phyloP scores from a whole-genome alignment of 306 rosid genomes.

The Abrus pulchellus region DNA sequence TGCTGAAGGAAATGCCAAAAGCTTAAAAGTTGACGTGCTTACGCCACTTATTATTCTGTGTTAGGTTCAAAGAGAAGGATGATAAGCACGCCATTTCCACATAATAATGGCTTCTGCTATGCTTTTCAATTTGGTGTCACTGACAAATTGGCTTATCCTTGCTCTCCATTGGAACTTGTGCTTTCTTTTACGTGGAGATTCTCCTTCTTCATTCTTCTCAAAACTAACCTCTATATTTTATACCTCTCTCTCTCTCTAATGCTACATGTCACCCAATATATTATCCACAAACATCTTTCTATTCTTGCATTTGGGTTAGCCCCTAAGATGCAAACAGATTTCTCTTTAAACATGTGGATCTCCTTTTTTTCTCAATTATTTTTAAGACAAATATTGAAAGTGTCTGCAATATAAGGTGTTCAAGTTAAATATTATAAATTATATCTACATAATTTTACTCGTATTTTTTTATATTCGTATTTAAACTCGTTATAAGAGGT shows the following conservation, averaged over 20 bases:
- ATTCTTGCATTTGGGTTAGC: constrained; percentile 23
- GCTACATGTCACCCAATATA: constrained; percentile 27
- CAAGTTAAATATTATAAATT: no score
- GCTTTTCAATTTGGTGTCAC: constrained; percentile 49
- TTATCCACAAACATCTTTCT: neutral
- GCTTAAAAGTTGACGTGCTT: constrained; percentile 57
- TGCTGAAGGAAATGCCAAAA: constrained; percentile 50
- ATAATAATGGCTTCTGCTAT: constrained; percentile 43
- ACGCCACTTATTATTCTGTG: constrained; percentile 49
- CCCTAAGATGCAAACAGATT: neutral
- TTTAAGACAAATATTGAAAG: neutral
- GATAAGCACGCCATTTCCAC: constrained; percentile 43
- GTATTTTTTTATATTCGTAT: no score
- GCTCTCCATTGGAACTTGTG: constrained; percentile 48
- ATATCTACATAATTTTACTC: no score
- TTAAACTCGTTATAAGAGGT: no score
- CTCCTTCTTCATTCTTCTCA: constrained; percentile 44
- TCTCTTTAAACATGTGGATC: constrained; percentile 49
- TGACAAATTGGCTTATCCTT: constrained; percentile 47
- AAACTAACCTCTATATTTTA: constrained; percentile 1
- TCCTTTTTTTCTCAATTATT: constrained; percentile 24
- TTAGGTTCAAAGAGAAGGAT: constrained; percentile 58
- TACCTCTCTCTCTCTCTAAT: neutral
- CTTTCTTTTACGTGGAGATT: constrained; percentile 37
- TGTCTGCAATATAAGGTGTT: no score